Percentiles rank a stretch among this genome's conserved stretches.
Evolutionary conservation across 1,284 basidiomycete genomes (phyloP).

Genomic region (Taiwanofungus camphoratus): DNA sequence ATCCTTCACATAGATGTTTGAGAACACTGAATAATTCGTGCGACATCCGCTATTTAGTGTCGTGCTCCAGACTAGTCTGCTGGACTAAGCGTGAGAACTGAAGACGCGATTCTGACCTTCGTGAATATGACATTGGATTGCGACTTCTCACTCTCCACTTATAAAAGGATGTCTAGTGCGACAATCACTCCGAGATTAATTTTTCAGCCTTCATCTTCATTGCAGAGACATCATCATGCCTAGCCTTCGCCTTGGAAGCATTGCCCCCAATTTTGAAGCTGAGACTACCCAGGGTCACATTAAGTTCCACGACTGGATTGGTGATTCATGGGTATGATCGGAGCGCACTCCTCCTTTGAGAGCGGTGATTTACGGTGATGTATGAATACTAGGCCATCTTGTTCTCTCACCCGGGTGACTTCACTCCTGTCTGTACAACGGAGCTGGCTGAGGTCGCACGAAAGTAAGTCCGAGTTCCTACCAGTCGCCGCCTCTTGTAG

Average conservation of each 20-base stretch:
- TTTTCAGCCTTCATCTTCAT: background rate
- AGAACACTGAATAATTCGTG: too few relatives aligned
- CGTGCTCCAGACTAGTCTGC: background rate
- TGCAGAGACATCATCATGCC: conserved; percentile 25
- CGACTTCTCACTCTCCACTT: conserved; percentile 7
- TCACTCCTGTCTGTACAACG: conserved; percentile 88
- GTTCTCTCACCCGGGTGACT: conserved; percentile 92
- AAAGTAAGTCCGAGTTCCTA: conserved; percentile 24
- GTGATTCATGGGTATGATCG: conserved; percentile 73
- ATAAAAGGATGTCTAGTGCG: conserved; percentile 14
- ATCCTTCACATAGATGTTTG: too few relatives aligned
- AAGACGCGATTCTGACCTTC: conserved; percentile 38
- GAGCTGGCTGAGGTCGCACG: conserved; percentile 95
- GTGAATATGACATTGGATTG: conserved; percentile 6
- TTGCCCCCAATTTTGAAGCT: conserved; percentile 80
- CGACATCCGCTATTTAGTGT: too few relatives aligned
- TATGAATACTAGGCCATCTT: conserved; percentile 55
- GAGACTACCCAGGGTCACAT: conserved; percentile 74
- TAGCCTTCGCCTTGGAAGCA: conserved; percentile 68
- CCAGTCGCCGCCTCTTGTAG: background rate
- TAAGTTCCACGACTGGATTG: conserved; percentile 91
- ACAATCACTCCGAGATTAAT: conserved; percentile 5
- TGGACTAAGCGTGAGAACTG: conserved; percentile 35
- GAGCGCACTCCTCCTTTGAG: background rate
- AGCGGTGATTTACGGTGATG: background rate